phyloP scores from a whole-genome alignment of 257 asterid species.

The Phtheirospermum japonicum region DNA sequence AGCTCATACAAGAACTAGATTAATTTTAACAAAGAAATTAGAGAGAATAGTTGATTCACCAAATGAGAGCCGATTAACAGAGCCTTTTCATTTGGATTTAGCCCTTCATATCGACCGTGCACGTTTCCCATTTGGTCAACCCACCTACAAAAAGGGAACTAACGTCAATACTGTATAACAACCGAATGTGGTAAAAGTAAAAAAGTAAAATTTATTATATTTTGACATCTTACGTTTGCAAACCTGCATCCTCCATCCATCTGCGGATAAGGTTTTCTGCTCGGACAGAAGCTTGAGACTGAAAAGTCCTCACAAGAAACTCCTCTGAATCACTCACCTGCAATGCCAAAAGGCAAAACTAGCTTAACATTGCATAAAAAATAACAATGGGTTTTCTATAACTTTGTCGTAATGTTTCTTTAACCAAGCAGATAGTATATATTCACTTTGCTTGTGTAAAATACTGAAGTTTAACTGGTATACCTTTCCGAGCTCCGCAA shows the following conservation, averaged over 20 bases:
- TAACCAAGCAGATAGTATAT: background rate
- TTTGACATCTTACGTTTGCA: slow-evolving; percentile 58
- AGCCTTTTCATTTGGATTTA: slow-evolving; percentile 75
- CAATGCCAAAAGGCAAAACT: slow-evolving; percentile 24
- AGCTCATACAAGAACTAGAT: slow-evolving; percentile 4
- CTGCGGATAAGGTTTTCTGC: slow-evolving; percentile 67
- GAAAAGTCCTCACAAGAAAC: slow-evolving; percentile 91
- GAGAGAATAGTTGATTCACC: slow-evolving; percentile 51
- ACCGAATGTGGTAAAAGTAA: background rate
- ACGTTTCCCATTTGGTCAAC: slow-evolving; percentile 96
- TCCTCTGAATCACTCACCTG: slow-evolving; percentile 92
- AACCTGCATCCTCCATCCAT: slow-evolving; percentile 98
- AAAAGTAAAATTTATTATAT: background rate
- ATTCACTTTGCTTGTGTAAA: slow-evolving; percentile 13
- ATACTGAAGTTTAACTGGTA: slow-evolving; percentile 13
- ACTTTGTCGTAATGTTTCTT: too few relatives aligned
- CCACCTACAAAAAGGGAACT: slow-evolving; percentile 57
- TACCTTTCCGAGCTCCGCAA: slow-evolving; percentile 85
- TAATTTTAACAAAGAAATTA: slow-evolving; percentile 21
- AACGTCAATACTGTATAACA: slow-evolving; percentile 15
- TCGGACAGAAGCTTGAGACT: slow-evolving; percentile 76
- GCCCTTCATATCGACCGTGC: slow-evolving; percentile 86
- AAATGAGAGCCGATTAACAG: slow-evolving; percentile 94
- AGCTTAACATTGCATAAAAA: background rate
- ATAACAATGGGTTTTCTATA: too few relatives aligned